Evolutionary conservation across 371 early-diverging fungal species (phyloP).

Genomic region (Syncephalis plumigaleata): DNA sequence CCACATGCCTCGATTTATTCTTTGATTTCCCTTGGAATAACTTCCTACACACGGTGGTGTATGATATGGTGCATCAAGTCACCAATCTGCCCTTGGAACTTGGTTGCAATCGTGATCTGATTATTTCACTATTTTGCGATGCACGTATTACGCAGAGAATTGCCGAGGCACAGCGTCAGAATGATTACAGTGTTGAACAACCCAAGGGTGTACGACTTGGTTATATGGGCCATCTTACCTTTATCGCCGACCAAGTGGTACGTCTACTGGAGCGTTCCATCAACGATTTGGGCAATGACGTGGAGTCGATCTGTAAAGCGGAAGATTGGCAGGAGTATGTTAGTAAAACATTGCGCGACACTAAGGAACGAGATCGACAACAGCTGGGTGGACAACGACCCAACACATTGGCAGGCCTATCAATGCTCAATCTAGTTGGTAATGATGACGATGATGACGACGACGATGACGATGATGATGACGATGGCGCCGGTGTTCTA

Average conservation of each 20-base stretch:
- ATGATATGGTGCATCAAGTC: constrained; percentile 88
- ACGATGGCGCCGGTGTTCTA: constrained; percentile 16
- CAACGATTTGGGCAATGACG: constrained; percentile 24
- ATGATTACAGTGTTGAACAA: constrained; percentile 22
- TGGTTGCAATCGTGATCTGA: constrained; percentile 41
- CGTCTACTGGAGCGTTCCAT: constrained; percentile 61
- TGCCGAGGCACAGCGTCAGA: background rate
- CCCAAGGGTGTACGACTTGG: constrained; percentile 86
- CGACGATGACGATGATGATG: constrained; percentile 21
- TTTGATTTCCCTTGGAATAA: constrained; percentile 87
- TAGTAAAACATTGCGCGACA: constrained; percentile 51
- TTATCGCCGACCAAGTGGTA: constrained; percentile 86
- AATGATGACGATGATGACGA: constrained; percentile 15
- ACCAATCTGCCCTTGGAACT: constrained; percentile 63
- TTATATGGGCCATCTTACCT: constrained; percentile 94
- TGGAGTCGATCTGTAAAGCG: constrained; percentile 12
- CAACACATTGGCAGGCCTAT: constrained; percentile 12
- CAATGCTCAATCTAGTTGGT: constrained; percentile 9
- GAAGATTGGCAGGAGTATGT: constrained; percentile 76
- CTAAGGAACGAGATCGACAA: constrained; percentile 69
- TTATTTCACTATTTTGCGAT: constrained; percentile 41
- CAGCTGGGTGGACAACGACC: constrained; percentile 81
- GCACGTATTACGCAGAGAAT: constrained; percentile 3
- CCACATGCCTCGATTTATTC: constrained; percentile 51
- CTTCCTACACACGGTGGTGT: constrained; percentile 87